Evolutionary conservation across 108 stramenopile genomes (phyloP).

Genomic region (Cyclotella choctawhatcheeana): DNA sequence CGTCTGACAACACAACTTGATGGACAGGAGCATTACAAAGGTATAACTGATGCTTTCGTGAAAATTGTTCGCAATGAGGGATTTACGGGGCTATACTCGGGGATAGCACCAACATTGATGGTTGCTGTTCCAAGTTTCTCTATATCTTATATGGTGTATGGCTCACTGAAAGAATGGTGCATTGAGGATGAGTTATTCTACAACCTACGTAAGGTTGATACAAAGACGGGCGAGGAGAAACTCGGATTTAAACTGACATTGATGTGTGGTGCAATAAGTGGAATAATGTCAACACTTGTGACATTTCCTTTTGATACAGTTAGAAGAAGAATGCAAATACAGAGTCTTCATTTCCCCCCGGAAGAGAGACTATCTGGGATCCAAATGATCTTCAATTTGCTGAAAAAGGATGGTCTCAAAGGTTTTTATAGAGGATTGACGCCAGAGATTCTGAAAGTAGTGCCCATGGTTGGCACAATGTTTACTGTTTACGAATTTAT

Average conservation of each 20-base stretch:
- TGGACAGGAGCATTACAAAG: conserved; percentile 80
- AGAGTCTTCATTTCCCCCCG: conserved; percentile 74
- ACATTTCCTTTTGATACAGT: conserved; percentile 95
- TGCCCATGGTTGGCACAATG: conserved; percentile 96
- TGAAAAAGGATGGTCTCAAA: conserved; percentile 72
- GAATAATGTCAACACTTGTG: conserved; percentile 72
- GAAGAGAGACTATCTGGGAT: conserved; percentile 62
- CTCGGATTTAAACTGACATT: conserved; percentile 77
- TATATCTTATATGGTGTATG: conserved; percentile 90
- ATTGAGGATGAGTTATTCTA: conserved; percentile 90
- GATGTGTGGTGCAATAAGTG: conserved; percentile 83
- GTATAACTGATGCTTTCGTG: conserved; percentile 84
- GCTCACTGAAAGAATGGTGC: conserved; percentile 78
- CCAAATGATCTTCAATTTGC: conserved; percentile 62
- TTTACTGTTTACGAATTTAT: conserved; percentile 90
- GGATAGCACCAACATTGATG: conserved; percentile 79
- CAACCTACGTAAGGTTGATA: conserved; percentile 84
- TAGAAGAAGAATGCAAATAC: conserved; percentile 92
- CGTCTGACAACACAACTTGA: conserved; percentile 91
- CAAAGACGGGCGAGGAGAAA: conserved; percentile 77
- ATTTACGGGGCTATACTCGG: conserved; percentile 79
- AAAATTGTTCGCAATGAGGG: conserved; percentile 88
- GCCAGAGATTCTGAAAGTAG: conserved; percentile 92
- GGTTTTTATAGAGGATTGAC: conserved; percentile 92
- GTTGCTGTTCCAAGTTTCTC: conserved; percentile 93